A percentile compares a stretch with the other conserved stretches of the same genome.
These are phyloP conservation scores for Linnemannia elongata DNA, from an alignment of 192 early-diverging fungal genomes.

Conservation along the genomic window DNA sequence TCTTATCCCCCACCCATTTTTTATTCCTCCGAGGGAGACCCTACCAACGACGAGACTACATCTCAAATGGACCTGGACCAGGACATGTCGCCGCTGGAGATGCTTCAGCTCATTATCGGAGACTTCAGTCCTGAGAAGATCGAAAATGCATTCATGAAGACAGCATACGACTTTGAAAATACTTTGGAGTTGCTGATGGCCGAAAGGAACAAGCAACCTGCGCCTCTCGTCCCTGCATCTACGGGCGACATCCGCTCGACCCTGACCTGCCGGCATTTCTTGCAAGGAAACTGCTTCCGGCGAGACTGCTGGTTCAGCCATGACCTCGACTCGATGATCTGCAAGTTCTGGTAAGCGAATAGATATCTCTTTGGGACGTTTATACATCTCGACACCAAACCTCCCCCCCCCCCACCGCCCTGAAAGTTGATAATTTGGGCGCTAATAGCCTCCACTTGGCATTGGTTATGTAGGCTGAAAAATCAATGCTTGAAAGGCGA, in stretches of 20 bases:
- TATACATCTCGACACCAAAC: neutral
- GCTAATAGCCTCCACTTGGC: neutral
- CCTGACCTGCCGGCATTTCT: conserved; percentile 67
- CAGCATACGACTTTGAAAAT: conserved; percentile 62
- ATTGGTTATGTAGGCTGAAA: conserved; percentile 58
- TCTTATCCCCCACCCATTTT: conserved; percentile 44
- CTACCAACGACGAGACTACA: conserved; percentile 17
- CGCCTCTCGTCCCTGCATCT: conserved; percentile 1
- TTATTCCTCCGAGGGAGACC: conserved; percentile 18
- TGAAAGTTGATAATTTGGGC: neutral
- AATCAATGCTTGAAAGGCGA: conserved; percentile 67
- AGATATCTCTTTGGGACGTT: neutral
- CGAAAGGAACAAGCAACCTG: neutral
- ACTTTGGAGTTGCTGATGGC: conserved; percentile 54
- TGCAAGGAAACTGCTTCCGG: conserved; percentile 67
- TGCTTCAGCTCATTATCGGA: conserved; percentile 58
- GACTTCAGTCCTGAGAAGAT: conserved; percentile 57
- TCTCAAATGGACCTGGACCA: conserved; percentile 55
- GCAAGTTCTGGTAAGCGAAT: conserved; percentile 69
- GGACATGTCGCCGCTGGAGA: conserved; percentile 64
- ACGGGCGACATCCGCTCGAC: conserved; percentile 14
- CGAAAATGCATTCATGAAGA: conserved; percentile 43
- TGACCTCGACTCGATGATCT: conserved; percentile 65
- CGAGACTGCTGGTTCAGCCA: conserved; percentile 72
- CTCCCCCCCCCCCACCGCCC: too few species aligned